Evolutionary conservation across 805 yeast species (phyloP), one percentile per base, ranked within the genome.

Genomic region (Pichia paraexigua): DNA sequence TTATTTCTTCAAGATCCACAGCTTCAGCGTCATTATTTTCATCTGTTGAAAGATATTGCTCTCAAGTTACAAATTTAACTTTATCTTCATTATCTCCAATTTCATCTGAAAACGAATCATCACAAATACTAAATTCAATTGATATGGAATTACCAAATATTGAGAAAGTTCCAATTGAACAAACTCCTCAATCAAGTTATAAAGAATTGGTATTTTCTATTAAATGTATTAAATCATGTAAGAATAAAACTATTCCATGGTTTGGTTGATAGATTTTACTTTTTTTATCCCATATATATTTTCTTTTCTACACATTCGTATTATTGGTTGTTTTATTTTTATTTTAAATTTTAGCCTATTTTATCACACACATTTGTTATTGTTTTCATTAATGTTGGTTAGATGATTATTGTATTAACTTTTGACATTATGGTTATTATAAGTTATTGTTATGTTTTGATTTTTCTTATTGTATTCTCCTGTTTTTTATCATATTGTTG

Each of bases 191-290:
- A 46, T 21, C 53, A 37, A 48, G 56, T 28, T 60, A 61, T 42
- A 60, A 58, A 44, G 69, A 66, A 43, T 50, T 66, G 28, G 54
- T 62, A 0, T 62, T 56, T 53, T 61, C 63, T 18, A 46, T 66
- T 24, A 59, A 60, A 46, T 66, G 70, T 49, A 61, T 66, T 47
- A 60, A 53, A 37, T 55, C 60, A 28, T 60, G 65, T 41, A 56
- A 49, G n/a, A 50, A 52, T 15, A 52, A 49, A 28, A 53, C 58
- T 3, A 20, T 46, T 18, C 49, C 53, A 7, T 48, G 47, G 47
- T 20, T 32, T 12, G 20, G 21, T 20, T 51, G 21, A 60, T 39
- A 2, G n/a, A 32, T 6, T 32, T 7, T 58, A 20, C 17, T 35
- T 39, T 12, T 12, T 30, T 18, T 32, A 35, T 48, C 37, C 10